Conservation (phyloP, 371 early-diverging fungal genomes). For the Zopfochytrium polystomum region DNA sequence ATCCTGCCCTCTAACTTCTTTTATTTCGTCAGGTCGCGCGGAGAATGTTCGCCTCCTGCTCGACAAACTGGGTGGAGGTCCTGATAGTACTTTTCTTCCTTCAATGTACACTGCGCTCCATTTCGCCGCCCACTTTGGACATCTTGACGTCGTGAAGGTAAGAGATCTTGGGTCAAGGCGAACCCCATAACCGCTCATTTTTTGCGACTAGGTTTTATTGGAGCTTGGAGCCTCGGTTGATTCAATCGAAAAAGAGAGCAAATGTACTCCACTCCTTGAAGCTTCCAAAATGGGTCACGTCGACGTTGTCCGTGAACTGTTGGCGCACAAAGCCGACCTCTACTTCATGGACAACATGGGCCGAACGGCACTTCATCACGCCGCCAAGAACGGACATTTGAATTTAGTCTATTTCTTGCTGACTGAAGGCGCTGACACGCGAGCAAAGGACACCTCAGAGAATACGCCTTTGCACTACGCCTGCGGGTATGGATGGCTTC, state of each 20-base stretch:
- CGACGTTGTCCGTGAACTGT: conserved; percentile 46
- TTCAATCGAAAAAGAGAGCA: conserved; percentile 39
- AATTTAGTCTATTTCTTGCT: conserved; percentile 46
- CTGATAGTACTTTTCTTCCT: conserved; percentile 44
- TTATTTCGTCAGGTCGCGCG: conserved; percentile 10
- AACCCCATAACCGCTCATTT: not conserved
- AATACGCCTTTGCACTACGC: conserved; percentile 60
- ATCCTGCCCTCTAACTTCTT: not conserved
- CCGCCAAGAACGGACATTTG: conserved; percentile 50
- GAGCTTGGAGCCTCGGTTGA: conserved; percentile 48
- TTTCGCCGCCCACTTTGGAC: conserved; percentile 57
- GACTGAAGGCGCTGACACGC: conserved; percentile 47
- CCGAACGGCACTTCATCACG: conserved; percentile 53
- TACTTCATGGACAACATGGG: conserved; percentile 47
- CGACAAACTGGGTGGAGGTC: conserved; percentile 27
- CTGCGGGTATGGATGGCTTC: conserved; percentile 50
- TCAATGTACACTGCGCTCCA: conserved; percentile 53
- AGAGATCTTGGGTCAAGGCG: not conserved
- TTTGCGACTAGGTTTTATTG: conserved; percentile 30
- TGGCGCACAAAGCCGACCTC: conserved; percentile 51
- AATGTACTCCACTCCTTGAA: conserved; percentile 48
- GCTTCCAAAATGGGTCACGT: conserved; percentile 52
- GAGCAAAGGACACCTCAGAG: conserved; percentile 49
- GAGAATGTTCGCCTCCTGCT: conserved; percentile 43
- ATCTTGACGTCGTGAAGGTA: conserved; percentile 42